Evolutionary conservation across 768 basidiomycete genomes (phyloP).

Genomic region (Sarcomyxa edulis): DNA sequence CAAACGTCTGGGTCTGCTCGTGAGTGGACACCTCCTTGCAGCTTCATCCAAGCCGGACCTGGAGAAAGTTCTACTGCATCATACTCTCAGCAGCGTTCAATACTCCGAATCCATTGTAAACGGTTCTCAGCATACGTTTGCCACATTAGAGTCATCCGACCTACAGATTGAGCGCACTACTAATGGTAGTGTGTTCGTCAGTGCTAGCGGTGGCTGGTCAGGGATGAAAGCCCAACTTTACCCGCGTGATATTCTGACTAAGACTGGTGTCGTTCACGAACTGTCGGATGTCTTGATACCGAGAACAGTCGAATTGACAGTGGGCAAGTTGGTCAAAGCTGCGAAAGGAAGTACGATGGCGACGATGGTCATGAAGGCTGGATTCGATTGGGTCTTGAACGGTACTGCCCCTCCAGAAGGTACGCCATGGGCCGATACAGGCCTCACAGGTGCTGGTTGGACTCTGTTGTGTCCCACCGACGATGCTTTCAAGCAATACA

Average conservation of each 20-base stretch:
- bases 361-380: slow-evolving; percentile 76
- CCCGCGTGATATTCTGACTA: slow-evolving; percentile 68
- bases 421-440: slow-evolving; percentile 55
- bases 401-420: slow-evolving; percentile 75
- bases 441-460: slow-evolving; percentile 57
- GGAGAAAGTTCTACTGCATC: slow-evolving; percentile 82
- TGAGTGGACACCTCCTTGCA: slow-evolving; percentile 81
- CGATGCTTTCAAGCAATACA: slow-evolving; percentile 83
- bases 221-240: slow-evolving; percentile 58
- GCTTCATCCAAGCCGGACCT: slow-evolving; percentile 76
- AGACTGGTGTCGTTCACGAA: slow-evolving; percentile 89
- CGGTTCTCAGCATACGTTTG: slow-evolving; percentile 67
- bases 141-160: slow-evolving; percentile 83
- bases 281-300: slow-evolving; percentile 84
- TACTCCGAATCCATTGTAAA: slow-evolving; percentile 60
- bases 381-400: slow-evolving; percentile 87
- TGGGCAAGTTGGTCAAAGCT: slow-evolving; percentile 88
- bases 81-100: slow-evolving; percentile 69
- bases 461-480: slow-evolving; percentile 90
- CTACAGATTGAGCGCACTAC: slow-evolving; percentile 58
- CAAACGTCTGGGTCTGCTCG: slow-evolving; percentile 74
- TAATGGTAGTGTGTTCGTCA: slow-evolving; percentile 48
- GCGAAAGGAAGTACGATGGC: slow-evolving; percentile 88
- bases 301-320: slow-evolving; percentile 76
- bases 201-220: slow-evolving; percentile 75